A percentile compares a stretch with the other conserved stretches of the same genome.
These are phyloP conservation scores for Kazachstania kunashirensis DNA, from an alignment of 805 yeast species.

Conservation along the genomic window DNA sequence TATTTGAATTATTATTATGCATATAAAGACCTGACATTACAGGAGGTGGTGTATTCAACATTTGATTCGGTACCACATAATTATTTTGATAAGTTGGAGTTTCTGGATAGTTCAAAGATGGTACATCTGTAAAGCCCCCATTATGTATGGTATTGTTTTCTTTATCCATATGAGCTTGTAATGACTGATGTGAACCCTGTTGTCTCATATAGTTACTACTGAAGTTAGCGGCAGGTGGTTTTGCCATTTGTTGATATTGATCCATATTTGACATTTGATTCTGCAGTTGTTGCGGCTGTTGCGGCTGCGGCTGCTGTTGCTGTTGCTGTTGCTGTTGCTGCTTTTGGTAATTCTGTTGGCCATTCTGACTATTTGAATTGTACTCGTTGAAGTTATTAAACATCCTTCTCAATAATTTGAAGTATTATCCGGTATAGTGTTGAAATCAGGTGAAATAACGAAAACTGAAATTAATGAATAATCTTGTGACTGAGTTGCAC, in stretches of 20 bases:
- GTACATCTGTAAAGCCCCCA: conserved; percentile 26
- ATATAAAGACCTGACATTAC: conserved; percentile 18
- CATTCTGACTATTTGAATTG: conserved; percentile 1
- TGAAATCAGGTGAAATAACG: too few species aligned
- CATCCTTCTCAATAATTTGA: too few species aligned
- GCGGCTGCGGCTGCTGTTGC: conserved; percentile 1
- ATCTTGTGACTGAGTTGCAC: too few species aligned
- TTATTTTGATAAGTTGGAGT: conserved; percentile 22
- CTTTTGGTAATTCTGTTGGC: conserved; percentile 2
- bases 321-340: conserved; percentile 1
- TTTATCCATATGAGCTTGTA: conserved; percentile 23
- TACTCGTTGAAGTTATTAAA: conserved; percentile 1
- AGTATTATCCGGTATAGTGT: too few species aligned
- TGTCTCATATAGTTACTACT: conserved; percentile 30
- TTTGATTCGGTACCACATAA: conserved; percentile 10
- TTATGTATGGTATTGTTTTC: conserved; percentile 4
- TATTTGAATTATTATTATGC: conserved; percentile 25
- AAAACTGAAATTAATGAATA: too few species aligned
- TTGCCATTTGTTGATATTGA: conserved; percentile 16
- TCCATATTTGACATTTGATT: conserved; percentile 7
- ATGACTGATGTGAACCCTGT: conserved; percentile 33
- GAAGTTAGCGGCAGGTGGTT: conserved; percentile 31
- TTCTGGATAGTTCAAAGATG: conserved; percentile 24
- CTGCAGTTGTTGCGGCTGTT: conserved; percentile 7
- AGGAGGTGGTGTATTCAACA: conserved; percentile 21